Evolutionary conservation across 495 filamentous ascomycete species (phyloP).

Genomic region (Aspergillus kassunensis): DNA sequence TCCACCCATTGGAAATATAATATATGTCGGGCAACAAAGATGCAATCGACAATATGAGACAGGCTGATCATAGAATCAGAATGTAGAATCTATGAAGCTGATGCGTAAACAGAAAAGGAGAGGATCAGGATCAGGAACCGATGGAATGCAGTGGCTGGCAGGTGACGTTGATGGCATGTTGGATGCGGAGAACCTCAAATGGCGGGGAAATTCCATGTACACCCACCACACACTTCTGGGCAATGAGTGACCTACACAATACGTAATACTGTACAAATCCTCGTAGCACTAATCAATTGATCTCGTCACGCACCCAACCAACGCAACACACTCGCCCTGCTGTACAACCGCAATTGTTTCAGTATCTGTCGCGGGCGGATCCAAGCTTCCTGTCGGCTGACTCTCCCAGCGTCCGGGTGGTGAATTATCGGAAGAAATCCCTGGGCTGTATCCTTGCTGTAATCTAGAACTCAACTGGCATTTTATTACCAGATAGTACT

Average conservation of each 20-base stretch:
- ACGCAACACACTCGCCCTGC: not conserved
- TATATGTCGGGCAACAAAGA: no score
- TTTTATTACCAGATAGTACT: not conserved
- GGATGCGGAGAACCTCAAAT: conserved; percentile 5
- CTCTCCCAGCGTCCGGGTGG: no score
- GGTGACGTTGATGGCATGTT: conserved; percentile 6
- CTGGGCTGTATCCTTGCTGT: not conserved
- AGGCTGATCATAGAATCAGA: no score
- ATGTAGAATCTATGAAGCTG: not conserved
- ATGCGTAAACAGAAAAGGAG: not conserved
- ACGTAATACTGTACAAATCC: no score
- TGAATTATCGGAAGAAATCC: not conserved
- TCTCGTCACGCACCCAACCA: not conserved
- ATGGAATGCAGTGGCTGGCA: not conserved
- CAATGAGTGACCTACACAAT: no score
- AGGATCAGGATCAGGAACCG: conserved; percentile 3
- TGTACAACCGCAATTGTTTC: not conserved
- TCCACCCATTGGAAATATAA: conserved; percentile 39
- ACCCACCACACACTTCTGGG: no score
- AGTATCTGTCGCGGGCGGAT: not conserved
- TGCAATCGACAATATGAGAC: no score
- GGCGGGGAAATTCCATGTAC: conserved; percentile 16
- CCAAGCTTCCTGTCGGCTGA: not conserved
- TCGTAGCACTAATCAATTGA: no score
- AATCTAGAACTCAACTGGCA: no score